Evolutionary conservation across 805 yeast species (phyloP).

Genomic region (Metschnikowia henanensis): DNA sequence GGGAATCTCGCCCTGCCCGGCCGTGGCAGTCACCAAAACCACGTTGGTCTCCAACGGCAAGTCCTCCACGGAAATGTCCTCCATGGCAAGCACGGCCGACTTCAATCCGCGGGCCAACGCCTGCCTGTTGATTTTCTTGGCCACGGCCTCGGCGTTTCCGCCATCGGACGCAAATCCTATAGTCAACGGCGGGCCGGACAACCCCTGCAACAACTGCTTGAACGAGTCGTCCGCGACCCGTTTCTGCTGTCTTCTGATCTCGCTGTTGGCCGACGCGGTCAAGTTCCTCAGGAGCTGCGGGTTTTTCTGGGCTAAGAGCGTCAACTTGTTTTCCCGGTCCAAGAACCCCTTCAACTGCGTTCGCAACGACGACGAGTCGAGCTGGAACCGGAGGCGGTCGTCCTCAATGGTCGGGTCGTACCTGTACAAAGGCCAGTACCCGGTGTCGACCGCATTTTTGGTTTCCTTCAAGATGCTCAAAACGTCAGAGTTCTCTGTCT

Average conservation of each 20-base stretch:
- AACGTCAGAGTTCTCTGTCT: constrained; percentile 62
- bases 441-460: constrained; percentile 85
- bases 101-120: constrained; percentile 80
- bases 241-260: constrained; percentile 58
- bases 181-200: constrained; percentile 89
- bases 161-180: constrained; percentile 90
- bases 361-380: constrained; percentile 82
- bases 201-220: constrained; percentile 74
- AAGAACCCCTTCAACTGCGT: constrained; percentile 76
- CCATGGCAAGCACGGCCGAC: constrained; percentile 65
- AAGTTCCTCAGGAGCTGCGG: constrained; percentile 81
- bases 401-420: constrained; percentile 64
- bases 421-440: constrained; percentile 96
- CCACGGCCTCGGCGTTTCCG: constrained; percentile 83
- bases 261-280: constrained; percentile 57
- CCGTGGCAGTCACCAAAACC: constrained; percentile 68
- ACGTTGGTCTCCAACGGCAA: constrained; percentile 69
- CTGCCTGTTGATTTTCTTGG: constrained; percentile 73
- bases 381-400: constrained; percentile 60
- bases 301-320: constrained; percentile 65
- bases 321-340: constrained; percentile 86
- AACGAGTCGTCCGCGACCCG: constrained; percentile 75
- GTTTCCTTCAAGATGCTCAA: constrained; percentile 81
- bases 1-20: constrained; percentile 88
- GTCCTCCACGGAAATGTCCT: constrained; percentile 71